Evolutionary conservation across 1,284 basidiomycete genomes (phyloP).

Genomic region (Rhodotorula sp.): DNA sequence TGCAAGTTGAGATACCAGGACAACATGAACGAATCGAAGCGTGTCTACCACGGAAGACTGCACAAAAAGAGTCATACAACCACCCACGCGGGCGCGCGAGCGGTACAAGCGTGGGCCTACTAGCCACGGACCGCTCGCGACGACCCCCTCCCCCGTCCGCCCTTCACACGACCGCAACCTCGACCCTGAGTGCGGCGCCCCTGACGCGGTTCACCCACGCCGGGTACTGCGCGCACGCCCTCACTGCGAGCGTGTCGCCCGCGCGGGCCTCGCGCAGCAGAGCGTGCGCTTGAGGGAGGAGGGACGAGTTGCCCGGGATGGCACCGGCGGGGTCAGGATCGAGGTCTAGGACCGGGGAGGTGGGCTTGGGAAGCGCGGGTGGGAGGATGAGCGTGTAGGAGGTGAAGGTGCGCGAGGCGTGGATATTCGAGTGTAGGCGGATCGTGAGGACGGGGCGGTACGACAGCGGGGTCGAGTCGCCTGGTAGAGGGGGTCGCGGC

Average conservation of each 20-base stretch:
- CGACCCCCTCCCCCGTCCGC: too few species aligned
- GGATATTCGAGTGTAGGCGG: constrained; percentile 23
- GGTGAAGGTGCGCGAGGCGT: constrained; percentile 7
- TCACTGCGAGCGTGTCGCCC: constrained; percentile 20
- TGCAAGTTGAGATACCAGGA: too few species aligned
- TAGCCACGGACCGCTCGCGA: too few species aligned
- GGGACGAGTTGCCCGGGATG: not conserved
- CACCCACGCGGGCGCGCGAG: too few species aligned
- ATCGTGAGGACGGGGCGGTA: not conserved
- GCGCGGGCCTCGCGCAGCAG: not conserved
- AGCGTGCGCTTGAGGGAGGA: not conserved
- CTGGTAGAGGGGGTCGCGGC: too few species aligned
- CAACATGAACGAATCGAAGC: too few species aligned
- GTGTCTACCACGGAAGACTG: too few species aligned
- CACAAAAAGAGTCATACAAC: too few species aligned
- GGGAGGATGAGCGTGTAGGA: not conserved
- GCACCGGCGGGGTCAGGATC: not conserved
- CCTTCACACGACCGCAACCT: constrained; percentile 4
- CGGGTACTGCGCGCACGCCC: constrained; percentile 31
- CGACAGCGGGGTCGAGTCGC: too few species aligned
- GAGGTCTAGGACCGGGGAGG: too few species aligned
- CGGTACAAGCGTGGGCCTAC: too few species aligned
- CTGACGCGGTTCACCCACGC: constrained; percentile 23
- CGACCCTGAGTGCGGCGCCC: constrained; percentile 4
- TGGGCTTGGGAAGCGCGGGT: not conserved